Base-by-base conservation (phyloP, 2,329 filamentous ascomycete genomes). In the Fusarium algeriense region DNA sequence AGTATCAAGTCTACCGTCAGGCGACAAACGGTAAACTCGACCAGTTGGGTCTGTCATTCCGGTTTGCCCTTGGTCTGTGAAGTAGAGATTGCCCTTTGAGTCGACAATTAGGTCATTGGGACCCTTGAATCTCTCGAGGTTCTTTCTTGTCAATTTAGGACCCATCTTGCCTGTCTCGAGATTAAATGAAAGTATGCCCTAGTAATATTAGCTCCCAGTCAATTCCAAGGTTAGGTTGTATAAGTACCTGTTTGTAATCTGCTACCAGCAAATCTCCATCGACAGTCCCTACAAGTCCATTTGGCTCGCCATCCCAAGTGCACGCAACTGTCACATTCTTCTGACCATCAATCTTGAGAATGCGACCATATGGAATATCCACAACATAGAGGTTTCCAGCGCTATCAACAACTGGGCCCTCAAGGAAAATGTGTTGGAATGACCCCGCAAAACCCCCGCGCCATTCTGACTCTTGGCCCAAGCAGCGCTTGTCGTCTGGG, bases 61-160 rank as follows among this genome's bases (percentile, higher is more conserved):
- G 0, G 82, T 83, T 50, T 84, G 82, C 0, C 83, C 82, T 70
- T 84, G 83, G 44, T 84, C 82, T 3, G 83, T 84, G 38, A 84
- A 84, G 71, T 83, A 84, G 6, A 84, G 64, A 32, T 81, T 79
- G 6, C 75, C 73, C 17, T 77, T 76, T 0, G 79, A 81, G 32
- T 81, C 80, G 7, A 83, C 52, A 19, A 83, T 78, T 2, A 84
- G 69, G 56, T 84, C 82, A 50, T 84, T 84, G 0, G 79, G 80
- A 0, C 82, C 82, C 57, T 84, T 84, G 73, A 84, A 84, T 7
- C 81, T 75, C 48, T 83, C 82, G 1, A 84, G 76, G 44, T 84
- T 80, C 48, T 76, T 76, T n/a, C 78, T 72, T 9, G 79, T 78
- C 14, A 83, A 55, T 23, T 79, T 74, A 0, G 79, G 77, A 2